Base-by-base conservation (phyloP, 1,284 basidiomycete species). In the Puccinia sorghi region DNA sequence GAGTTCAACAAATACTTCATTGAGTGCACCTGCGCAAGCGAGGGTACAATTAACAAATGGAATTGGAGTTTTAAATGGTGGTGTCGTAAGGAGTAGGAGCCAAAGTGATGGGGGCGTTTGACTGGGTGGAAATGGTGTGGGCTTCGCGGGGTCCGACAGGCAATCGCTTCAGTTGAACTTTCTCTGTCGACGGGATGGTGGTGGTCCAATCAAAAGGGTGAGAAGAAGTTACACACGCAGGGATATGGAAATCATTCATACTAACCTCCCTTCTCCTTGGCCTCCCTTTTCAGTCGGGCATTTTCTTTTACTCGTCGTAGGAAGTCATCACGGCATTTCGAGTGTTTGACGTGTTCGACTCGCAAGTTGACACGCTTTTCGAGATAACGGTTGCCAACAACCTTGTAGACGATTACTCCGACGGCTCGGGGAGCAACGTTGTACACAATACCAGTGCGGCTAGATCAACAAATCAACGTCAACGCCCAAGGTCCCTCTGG, bases 291-390 rank as follows among this genome's bases (percentile, higher is more conserved):
- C 83, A 90, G 90, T 57, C 89, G 89, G 82, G 93, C 92, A 89
- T 99, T 99, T 81, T 88, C 87, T 90, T 97, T 92, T 85, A 99
- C 97, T 84, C 96, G 90, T 87, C 94, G 92, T 84, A 99, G 87
- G 89, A 99, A 99, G 87, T 98, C 95, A 87, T 97, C 92, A 85
- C 97, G 91, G 87, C 96, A 99, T 87, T 94, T 95, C 83, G 96
- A 98, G 90, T 99, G 97, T 84, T 88, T 90, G 87, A 99, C 88
- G 89, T 99, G 97, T 89, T 99, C 96, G 84, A 97, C 89, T 81
- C 97, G 93, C 87, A 99, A 88, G 91, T 98, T 99, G 86, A 99
- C 96, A 80, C 96, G 93, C 90, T 99, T 99, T 89, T 99, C 95
- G 78, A 99, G 88, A 91, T 97, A 98, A 83, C 96, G 93, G 89